Percentiles rank a stretch among this genome's conserved stretches.
phyloP scores from a whole-genome alignment of 169 alveolate species.

The Eimeria zaria region DNA sequence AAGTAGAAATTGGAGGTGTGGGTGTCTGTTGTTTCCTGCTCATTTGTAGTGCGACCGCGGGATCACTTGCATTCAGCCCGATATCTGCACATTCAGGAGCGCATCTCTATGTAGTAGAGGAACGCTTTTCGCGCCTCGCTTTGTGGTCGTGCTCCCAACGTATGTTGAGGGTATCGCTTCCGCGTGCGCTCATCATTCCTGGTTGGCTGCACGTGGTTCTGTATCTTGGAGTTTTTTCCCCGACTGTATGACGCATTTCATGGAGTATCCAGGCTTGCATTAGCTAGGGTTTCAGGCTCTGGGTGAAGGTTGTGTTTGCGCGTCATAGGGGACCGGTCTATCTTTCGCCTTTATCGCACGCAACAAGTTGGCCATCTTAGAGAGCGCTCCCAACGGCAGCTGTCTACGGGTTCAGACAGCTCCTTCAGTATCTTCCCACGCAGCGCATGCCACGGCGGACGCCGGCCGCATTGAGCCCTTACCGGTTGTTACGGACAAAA shows the following conservation, averaged over 20 bases:
- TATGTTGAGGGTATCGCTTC: not conserved
- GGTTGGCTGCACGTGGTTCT: not conserved
- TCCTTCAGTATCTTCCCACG: conserved; percentile 20
- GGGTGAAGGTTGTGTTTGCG: not conserved
- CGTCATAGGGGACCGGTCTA: conserved; percentile 67
- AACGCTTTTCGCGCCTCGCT: no score
- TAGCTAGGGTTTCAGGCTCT: not conserved
- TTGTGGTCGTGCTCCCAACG: no score
- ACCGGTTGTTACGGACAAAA: conserved; percentile 81
- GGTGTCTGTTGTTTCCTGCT: not conserved
- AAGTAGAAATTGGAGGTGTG: not conserved
- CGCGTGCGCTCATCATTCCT: not conserved
- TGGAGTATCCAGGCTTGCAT: not conserved
- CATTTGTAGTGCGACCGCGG: not conserved
- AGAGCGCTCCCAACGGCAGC: conserved; percentile 84
- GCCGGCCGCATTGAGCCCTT: conserved; percentile 82
- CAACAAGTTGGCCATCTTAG: conserved; percentile 85
- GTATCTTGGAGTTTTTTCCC: not conserved
- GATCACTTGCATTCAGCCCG: not conserved
- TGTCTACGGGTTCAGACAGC: conserved; percentile 83
- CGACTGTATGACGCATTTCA: not conserved
- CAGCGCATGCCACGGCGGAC: conserved; percentile 55
- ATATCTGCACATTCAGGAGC: not conserved
- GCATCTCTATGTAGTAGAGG: not conserved
- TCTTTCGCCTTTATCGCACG: conserved; percentile 86